These are phyloP conservation scores for Macrotyloma uniflorum DNA, from an alignment of 306 rosid species.

Conservation along the genomic window DNA sequence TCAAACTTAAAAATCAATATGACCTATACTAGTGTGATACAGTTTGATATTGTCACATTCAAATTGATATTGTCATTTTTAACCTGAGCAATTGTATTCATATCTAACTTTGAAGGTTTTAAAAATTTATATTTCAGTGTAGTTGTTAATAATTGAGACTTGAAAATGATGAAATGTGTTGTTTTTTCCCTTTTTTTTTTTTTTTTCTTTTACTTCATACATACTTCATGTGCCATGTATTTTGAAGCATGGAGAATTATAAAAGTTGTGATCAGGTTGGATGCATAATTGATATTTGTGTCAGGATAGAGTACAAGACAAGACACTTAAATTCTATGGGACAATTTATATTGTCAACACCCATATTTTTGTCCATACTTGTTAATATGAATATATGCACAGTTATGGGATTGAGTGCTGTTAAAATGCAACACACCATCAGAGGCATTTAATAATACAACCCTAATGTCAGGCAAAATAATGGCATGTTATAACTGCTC, in stretches of 20 bases:
- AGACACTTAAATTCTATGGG: slow-evolving; percentile 8
- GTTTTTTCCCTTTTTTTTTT: neutral
- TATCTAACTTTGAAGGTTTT: neutral
- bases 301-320: neutral
- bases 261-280: neutral
- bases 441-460: neutral
- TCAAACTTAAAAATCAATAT: slow-evolving; percentile 22
- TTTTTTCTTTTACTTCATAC: slow-evolving; percentile 4
- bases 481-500: neutral
- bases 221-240: neutral
- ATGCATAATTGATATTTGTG: neutral
- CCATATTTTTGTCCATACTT: neutral
- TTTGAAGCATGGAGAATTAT: neutral
- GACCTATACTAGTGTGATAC: slow-evolving; percentile 24
- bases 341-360: neutral
- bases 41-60: slow-evolving; percentile 14
- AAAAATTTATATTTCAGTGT: slow-evolving; percentile 3
- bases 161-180: slow-evolving; percentile 18
- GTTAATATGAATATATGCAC: neutral
- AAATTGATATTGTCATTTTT: neutral
- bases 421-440: neutral
- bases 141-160: neutral
- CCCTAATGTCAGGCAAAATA: neutral
- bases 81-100: slow-evolving; percentile 16
- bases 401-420: neutral